Evolutionary conservation across 768 basidiomycete species (phyloP).

Genomic region (Mycena venus): DNA sequence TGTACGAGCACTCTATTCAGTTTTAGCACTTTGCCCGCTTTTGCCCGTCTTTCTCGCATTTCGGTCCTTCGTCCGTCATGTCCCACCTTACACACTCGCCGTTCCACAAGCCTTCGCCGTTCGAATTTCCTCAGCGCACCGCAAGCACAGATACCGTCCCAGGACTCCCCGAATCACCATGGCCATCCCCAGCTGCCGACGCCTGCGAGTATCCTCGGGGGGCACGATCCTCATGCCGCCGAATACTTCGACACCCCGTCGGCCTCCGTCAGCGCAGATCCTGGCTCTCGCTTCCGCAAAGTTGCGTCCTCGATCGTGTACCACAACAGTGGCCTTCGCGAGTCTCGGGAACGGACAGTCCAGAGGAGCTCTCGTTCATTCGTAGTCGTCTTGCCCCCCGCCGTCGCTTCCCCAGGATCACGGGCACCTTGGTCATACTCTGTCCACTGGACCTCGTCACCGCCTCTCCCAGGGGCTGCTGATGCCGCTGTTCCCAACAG

Average conservation of each 20-base stretch:
- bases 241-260: conserved; percentile 34
- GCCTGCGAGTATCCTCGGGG: conserved; percentile 24
- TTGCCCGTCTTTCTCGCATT: neutral
- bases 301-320: conserved; percentile 67
- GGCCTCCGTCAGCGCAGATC: conserved; percentile 41
- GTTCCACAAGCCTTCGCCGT: conserved; percentile 61
- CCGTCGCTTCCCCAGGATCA: conserved; percentile 68
- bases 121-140: conserved; percentile 55
- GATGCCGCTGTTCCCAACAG: conserved; percentile 83
- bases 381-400: conserved; percentile 78
- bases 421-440: conserved; percentile 68
- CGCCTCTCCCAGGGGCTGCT: conserved; percentile 77
- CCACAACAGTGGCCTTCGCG: conserved; percentile 60
- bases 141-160: neutral
- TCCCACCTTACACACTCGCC: conserved; percentile 56
- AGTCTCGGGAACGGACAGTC: conserved; percentile 55
- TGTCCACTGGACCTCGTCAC: conserved; percentile 69
- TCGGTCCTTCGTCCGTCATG: conserved; percentile 46
- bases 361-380: conserved; percentile 65
- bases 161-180: neutral
- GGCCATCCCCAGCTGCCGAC: conserved; percentile 22
- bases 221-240: conserved; percentile 22
- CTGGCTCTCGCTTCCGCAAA: conserved; percentile 55
- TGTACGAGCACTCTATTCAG: neutral
- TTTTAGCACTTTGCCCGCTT: neutral